A percentile compares a stretch with the other conserved stretches of the same genome.
Evolutionary conservation across 768 basidiomycete species (phyloP).

Genomic region (Lactarius vividus): DNA sequence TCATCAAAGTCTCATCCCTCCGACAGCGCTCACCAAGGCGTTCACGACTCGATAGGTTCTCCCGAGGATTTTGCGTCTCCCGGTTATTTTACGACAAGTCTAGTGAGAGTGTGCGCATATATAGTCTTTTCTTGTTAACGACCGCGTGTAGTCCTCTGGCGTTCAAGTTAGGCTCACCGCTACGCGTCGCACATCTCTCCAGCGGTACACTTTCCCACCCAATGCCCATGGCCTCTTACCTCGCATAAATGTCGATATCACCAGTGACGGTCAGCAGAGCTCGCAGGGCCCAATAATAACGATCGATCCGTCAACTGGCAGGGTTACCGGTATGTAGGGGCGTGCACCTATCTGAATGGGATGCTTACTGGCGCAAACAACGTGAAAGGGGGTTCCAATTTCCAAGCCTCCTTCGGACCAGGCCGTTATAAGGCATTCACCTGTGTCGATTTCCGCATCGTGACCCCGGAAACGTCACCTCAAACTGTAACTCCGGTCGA

Average conservation of each 20-base stretch:
- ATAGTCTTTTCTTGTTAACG: background rate
- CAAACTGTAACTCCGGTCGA: constrained; percentile 42
- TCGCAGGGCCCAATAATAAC: constrained; percentile 47
- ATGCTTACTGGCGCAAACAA: background rate
- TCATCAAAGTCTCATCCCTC: background rate
- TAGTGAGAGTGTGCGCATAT: constrained; percentile 37
- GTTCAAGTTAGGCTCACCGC: constrained; percentile 60
- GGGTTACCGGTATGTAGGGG: constrained; percentile 29
- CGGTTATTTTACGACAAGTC: constrained; percentile 63
- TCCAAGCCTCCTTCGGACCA: constrained; percentile 58
- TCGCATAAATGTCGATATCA: constrained; percentile 57
- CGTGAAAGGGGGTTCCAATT: constrained; percentile 39
- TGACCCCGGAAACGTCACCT: constrained; percentile 35
- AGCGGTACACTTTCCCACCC: constrained; percentile 42
- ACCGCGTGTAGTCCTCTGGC: constrained; percentile 43
- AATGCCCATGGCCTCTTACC: constrained; percentile 35
- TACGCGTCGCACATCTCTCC: constrained; percentile 56
- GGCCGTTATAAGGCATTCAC: constrained; percentile 56
- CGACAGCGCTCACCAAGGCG: background rate
- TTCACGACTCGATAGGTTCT: constrained; percentile 38
- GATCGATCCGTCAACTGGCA: constrained; percentile 47
- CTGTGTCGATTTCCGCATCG: constrained; percentile 59
- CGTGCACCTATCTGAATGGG: background rate
- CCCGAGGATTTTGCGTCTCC: constrained; percentile 63
- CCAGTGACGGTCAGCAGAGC: constrained; percentile 58